Conservation (phyloP, 768 basidiomycete species). For the Leccinellum luteum region DNA sequence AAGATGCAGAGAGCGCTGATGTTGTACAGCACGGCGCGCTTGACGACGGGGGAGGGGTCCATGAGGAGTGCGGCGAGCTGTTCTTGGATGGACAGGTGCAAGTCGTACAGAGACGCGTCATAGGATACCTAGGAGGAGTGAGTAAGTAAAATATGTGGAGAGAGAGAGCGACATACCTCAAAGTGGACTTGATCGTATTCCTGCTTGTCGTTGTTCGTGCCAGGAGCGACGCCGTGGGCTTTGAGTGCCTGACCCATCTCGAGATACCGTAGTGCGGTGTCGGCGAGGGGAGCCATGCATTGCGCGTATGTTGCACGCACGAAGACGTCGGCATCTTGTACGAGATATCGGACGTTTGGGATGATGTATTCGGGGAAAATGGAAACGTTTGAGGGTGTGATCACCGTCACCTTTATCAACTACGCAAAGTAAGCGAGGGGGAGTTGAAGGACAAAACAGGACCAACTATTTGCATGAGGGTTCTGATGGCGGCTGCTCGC, state of each 20-base stretch:
- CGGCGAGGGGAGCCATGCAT: conserved; percentile 80
- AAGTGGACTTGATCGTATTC: conserved; percentile 79
- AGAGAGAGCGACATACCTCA: conserved; percentile 50
- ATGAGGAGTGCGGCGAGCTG: conserved; percentile 83
- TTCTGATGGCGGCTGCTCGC: conserved; percentile 73
- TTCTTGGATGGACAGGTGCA: conserved; percentile 83
- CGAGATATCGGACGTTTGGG: conserved; percentile 81
- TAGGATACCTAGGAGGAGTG: conserved; percentile 70
- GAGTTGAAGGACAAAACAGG: background rate
- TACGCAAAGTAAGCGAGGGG: conserved; percentile 30
- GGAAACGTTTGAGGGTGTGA: conserved; percentile 58
- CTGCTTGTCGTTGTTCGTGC: conserved; percentile 45
- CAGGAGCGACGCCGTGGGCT: conserved; percentile 65
- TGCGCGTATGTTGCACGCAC: conserved; percentile 81
- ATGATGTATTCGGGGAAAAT: conserved; percentile 96
- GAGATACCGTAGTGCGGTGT: conserved; percentile 82
- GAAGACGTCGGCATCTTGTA: conserved; percentile 82
- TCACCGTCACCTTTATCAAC: conserved; percentile 66
- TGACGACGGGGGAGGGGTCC: conserved; percentile 86
- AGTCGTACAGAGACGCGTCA: conserved; percentile 80
- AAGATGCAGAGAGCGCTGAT: conserved; percentile 91
- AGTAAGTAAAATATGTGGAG: background rate
- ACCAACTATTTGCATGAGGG: conserved; percentile 80
- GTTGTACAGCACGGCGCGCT: conserved; percentile 83
- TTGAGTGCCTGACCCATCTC: conserved; percentile 93